These are phyloP conservation scores for Suillus cothurnatus DNA, from an alignment of 768 basidiomycete species.

Conservation along the genomic window DNA sequence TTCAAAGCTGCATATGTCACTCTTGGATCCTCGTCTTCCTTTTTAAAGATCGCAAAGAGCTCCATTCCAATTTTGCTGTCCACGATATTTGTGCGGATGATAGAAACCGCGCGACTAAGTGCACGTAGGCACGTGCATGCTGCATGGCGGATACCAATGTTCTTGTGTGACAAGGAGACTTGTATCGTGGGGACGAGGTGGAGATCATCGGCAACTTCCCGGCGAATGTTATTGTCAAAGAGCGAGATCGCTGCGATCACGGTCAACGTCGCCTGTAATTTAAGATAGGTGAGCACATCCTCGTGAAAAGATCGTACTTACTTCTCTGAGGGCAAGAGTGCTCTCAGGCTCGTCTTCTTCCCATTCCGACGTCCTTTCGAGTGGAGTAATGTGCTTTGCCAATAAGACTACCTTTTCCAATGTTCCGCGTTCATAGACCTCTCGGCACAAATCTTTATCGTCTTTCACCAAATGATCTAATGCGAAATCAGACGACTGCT, in stretches of 20 bases:
- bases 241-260: conserved; percentile 73
- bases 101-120: conserved; percentile 75
- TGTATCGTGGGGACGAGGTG: conserved; percentile 57
- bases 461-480: conserved; percentile 72
- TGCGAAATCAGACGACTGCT: neutral
- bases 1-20: conserved; percentile 73
- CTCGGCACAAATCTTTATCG: conserved; percentile 63
- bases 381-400: conserved; percentile 56
- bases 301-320: conserved; percentile 26
- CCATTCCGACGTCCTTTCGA: conserved; percentile 49
- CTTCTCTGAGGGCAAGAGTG: conserved; percentile 61
- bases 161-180: conserved; percentile 56
- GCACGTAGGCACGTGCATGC: conserved; percentile 87
- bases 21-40: conserved; percentile 63
- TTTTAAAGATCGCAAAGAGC: conserved; percentile 61
- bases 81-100: conserved; percentile 81
- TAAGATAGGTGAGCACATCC: conserved; percentile 4
- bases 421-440: conserved; percentile 71
- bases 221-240: conserved; percentile 71
- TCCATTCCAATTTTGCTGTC: conserved; percentile 79
- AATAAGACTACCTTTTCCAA: conserved; percentile 55
- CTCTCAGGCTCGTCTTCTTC: conserved; percentile 74
- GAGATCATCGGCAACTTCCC: conserved; percentile 62
- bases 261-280: conserved; percentile 65
- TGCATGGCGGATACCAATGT: conserved; percentile 79